Evolutionary conservation across 2,329 filamentous ascomycete species (phyloP), one percentile per base, ranked within the genome.

Genomic region (Aotearoamyces nothofagi): DNA sequence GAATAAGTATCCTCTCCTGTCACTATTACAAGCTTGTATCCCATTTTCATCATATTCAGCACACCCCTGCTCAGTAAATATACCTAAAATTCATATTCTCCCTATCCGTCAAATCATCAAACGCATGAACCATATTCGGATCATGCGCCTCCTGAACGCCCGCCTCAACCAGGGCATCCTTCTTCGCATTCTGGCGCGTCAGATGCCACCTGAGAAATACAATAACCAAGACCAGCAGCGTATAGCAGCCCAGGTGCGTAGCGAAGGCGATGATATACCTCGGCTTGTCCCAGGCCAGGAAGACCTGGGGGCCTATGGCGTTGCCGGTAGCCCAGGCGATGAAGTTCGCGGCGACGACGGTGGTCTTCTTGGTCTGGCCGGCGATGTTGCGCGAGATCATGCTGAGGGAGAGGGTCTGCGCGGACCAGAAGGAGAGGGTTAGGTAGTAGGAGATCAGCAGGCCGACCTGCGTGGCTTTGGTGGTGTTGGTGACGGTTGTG

Each of bases 391-490:
- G 59, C 3, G 61, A 53, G 3, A 58, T 60, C 52, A 82, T 63
- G 9, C 71, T 74, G 40, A 82, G 61, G 5, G 65, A 58, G 9
- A 81, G 56, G 2, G 71, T 77, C 42, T 78, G 69, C 0, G 75
- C 76, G 0, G 77, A 73, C 77, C 77, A 83, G 63, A 84, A 84
- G 4, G 73, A 80, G 11, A 82, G 61, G 0, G 71, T 75, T 36
- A 83, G 75, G 54, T 83, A 84, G 58, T 83, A 84, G 43, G 63
- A 67, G 43, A 83, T 67, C 9, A 83, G 55, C 1, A 84, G 60
- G 5, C 78, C 78, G 15, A 74, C 61, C 50, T 76, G 65, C 20
- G 69, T 71, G 6, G 63, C 50, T 19, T 60, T 58, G 24, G 57
- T 66, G 5, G 60, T 57, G 39, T 75, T 73, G 13, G 64, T 50